Conservation (phyloP, 2,329 filamentous ascomycete genomes). For the Monilinia polystroma region DNA sequence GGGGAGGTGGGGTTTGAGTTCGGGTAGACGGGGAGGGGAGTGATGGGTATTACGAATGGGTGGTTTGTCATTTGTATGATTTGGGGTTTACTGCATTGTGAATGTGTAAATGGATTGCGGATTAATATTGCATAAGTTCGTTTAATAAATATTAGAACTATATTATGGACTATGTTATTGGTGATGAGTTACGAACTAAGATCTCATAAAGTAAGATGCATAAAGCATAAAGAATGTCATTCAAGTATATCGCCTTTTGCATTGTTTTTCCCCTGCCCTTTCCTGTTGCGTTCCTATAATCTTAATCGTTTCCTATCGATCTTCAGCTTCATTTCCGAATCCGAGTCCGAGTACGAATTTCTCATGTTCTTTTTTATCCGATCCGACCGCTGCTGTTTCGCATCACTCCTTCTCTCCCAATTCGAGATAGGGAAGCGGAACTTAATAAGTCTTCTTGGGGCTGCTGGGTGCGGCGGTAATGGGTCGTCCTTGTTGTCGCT, state of each 20-base stretch:
- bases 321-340: neutral
- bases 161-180: neutral
- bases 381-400: neutral
- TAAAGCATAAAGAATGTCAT: neutral
- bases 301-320: neutral
- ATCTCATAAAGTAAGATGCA: neutral
- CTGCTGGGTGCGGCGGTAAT: constrained; percentile 6
- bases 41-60: no score
- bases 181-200: neutral
- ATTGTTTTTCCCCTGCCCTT: neutral
- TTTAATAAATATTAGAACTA: neutral
- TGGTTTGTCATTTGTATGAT: no score
- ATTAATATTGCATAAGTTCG: neutral
- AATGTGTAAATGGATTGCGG: neutral
- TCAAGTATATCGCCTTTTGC: neutral
- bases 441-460: constrained; percentile 21
- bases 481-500: constrained; percentile 28
- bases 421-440: neutral
- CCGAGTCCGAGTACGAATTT: neutral
- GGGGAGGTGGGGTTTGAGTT: no score
- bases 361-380: neutral
- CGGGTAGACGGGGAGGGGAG: no score
- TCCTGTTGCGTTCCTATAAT: neutral
- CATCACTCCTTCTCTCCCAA: neutral
- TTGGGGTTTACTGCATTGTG: no score